These are phyloP conservation scores for Ophiorrhiza pumila DNA, from an alignment of 257 asterid genomes.

Conservation along the genomic window DNA sequence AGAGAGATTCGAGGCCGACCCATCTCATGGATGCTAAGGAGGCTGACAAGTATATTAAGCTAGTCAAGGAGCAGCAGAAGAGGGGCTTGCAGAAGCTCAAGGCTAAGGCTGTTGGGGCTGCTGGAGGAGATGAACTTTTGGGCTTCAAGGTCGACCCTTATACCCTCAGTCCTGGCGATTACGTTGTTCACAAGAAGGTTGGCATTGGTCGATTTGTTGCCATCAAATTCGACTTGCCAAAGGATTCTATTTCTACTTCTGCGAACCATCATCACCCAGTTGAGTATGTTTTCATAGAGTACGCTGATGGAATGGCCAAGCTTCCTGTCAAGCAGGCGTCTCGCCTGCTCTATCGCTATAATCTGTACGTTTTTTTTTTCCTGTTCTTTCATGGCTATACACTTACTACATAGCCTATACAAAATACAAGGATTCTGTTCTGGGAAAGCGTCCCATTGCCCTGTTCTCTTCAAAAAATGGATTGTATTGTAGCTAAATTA, in stretches of 20 bases:
- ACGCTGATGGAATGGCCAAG: conserved; percentile 96
- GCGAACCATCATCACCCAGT: conserved; percentile 27
- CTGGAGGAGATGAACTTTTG: conserved; percentile 27
- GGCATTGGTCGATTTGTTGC: conserved; percentile 83
- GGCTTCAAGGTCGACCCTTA: conserved; percentile 85
- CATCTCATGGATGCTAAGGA: conserved; percentile 63
- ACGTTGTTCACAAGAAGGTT: conserved; percentile 87
- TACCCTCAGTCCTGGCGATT: conserved; percentile 74
- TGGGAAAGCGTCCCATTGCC: too few relatives aligned
- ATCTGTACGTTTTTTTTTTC: conserved; percentile 47
- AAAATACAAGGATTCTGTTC: too few relatives aligned
- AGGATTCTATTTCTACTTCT: conserved; percentile 30
- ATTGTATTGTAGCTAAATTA: neutral
- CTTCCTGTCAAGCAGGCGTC: conserved; percentile 81
- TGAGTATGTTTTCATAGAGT: conserved; percentile 91
- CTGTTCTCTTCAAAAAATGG: too few relatives aligned
- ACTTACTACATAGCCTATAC: too few relatives aligned
- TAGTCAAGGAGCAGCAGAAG: conserved; percentile 86
- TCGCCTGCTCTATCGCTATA: conserved; percentile 86
- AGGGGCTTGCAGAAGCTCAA: conserved; percentile 86
- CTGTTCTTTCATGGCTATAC: too few relatives aligned
- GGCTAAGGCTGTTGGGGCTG: conserved; percentile 51
- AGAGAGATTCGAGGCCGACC: conserved; percentile 57
- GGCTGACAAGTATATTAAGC: conserved; percentile 81
- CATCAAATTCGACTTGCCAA: conserved; percentile 68